These are phyloP conservation scores for Salvia rosmarinus DNA, from an alignment of 257 asterid genomes.

Conservation along the genomic window DNA sequence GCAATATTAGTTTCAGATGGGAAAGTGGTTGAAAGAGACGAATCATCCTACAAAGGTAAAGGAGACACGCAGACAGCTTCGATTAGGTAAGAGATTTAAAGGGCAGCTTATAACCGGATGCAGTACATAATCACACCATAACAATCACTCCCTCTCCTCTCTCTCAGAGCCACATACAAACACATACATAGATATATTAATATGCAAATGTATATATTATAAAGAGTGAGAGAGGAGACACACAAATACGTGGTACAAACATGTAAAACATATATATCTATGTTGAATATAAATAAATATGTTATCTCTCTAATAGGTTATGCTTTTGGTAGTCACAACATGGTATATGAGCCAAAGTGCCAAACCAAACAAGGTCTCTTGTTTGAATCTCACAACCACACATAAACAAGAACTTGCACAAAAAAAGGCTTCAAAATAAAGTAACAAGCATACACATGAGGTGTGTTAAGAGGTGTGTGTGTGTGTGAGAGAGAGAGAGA, in stretches of 20 bases:
- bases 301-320: background rate
- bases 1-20: constrained; percentile 42
- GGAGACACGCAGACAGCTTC: constrained; percentile 30
- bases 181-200: background rate
- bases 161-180: constrained; percentile 9
- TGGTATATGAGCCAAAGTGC: background rate
- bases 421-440: background rate
- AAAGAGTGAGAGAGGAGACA: background rate
- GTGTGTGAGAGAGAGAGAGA: constrained; percentile 15
- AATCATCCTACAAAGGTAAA: constrained; percentile 60
- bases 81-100: constrained; percentile 34
- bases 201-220: background rate
- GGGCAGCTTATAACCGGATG: constrained; percentile 11
- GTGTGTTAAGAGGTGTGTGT: background rate
- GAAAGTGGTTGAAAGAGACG: constrained; percentile 48
- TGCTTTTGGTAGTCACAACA: background rate
- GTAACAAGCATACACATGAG: background rate
- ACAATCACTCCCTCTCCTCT: constrained; percentile 1
- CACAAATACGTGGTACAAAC: background rate
- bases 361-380: background rate
- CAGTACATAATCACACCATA: constrained; percentile 8
- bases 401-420: background rate
- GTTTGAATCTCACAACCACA: background rate
- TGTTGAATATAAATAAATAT: background rate
- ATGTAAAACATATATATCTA: background rate